Conservation (phyloP, 2,329 filamentous ascomycete species). For the Davidsoniella eucalypti region DNA sequence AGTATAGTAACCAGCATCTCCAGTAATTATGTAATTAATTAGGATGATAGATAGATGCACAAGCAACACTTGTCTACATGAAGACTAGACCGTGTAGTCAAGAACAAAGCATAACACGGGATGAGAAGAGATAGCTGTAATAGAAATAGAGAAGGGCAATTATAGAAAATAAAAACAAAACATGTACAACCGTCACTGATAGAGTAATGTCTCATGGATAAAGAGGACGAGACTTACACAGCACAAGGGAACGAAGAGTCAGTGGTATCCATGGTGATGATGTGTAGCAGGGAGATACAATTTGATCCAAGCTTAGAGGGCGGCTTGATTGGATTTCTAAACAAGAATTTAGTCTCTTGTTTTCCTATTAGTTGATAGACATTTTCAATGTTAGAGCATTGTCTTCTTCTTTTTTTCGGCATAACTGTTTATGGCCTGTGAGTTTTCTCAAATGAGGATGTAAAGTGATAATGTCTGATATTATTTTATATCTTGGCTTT, state of each 20-base stretch:
- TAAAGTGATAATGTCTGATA: too few species aligned
- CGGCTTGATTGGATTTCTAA: neutral
- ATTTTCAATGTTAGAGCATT: too few species aligned
- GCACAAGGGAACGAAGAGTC: conserved; percentile 44
- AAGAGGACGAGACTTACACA: conserved; percentile 32
- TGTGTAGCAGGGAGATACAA: conserved; percentile 9
- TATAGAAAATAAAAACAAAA: neutral
- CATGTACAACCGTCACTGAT: neutral
- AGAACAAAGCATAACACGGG: neutral
- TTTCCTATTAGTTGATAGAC: too few species aligned
- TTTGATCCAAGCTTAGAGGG: conserved; percentile 1
- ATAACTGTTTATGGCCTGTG: too few species aligned
- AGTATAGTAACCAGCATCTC: neutral
- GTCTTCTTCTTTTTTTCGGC: too few species aligned
- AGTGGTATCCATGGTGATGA: conserved; percentile 23
- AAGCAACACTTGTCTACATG: neutral
- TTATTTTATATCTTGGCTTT: too few species aligned
- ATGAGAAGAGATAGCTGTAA: conserved; percentile 11
- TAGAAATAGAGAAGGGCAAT: conserved; percentile 7
- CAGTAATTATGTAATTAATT: neutral
- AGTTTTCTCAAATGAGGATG: too few species aligned
- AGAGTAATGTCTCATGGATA: conserved; percentile 11
- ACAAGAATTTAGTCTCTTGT: too few species aligned
- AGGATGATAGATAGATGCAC: neutral
- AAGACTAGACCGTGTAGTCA: neutral